phyloP scores from a whole-genome alignment of 2,329 filamentous ascomycete genomes.

The Xylariaceae sp. region DNA sequence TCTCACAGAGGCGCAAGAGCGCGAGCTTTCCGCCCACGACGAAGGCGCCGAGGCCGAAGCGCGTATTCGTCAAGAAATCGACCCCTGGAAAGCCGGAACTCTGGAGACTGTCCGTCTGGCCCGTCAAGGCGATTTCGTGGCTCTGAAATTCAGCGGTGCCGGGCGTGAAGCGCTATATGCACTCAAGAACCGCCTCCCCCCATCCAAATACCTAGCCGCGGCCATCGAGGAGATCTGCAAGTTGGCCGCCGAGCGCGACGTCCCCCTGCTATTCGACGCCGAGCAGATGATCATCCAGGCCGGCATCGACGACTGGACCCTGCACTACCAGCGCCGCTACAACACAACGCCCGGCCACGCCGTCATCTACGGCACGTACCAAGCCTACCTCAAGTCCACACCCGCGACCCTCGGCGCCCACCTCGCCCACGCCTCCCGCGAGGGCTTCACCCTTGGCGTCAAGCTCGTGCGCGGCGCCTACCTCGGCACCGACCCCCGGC shows the following conservation, averaged over 20 bases:
- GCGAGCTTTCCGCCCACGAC: slow-evolving; percentile 38
- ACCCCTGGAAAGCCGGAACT: slow-evolving; percentile 69
- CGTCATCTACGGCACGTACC: slow-evolving; percentile 76
- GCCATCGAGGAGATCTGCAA: slow-evolving; percentile 74
- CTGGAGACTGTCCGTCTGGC: slow-evolving; percentile 71
- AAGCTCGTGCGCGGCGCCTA: slow-evolving; percentile 77
- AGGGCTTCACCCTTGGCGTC: slow-evolving; percentile 64
- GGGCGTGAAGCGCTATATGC: slow-evolving; percentile 67
- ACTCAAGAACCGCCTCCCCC: slow-evolving; percentile 58
- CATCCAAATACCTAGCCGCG: slow-evolving; percentile 59
- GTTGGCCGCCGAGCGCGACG: slow-evolving; percentile 62
- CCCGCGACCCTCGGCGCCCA: slow-evolving; percentile 55
- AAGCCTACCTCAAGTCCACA: slow-evolving; percentile 67
- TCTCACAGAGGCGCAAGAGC: slow-evolving; percentile 51
- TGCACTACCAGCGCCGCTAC: slow-evolving; percentile 72
- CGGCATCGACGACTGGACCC: slow-evolving; percentile 77
- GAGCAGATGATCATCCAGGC: slow-evolving; percentile 76
- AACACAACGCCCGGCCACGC: slow-evolving; percentile 60
- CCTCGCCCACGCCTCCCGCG: slow-evolving; percentile 52
- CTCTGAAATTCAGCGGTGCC: slow-evolving; percentile 77
- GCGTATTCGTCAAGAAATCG: slow-evolving; percentile 56
- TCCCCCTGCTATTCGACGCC: slow-evolving; percentile 78
- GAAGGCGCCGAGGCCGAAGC: slow-evolving; percentile 44
- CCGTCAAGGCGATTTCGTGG: slow-evolving; percentile 63
- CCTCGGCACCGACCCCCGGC: slow-evolving; percentile 63